Conservation (phyloP, 164 flowering plant genomes). For the Chloranthus sessilifolius region DNA sequence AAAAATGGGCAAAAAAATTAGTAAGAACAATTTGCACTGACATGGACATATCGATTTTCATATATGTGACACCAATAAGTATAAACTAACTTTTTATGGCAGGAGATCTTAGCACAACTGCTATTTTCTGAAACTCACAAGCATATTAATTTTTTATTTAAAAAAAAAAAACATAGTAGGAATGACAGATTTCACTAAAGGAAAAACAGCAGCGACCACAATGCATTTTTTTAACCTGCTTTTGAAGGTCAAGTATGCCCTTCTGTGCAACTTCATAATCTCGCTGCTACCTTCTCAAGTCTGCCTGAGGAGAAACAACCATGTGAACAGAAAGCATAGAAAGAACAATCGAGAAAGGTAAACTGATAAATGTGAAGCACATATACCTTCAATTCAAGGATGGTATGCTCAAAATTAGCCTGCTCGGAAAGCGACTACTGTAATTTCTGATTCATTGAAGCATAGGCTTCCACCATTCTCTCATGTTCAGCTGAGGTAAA, state of each 20-base stretch:
- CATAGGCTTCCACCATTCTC: conserved; percentile 74
- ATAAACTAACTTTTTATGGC: too few relatives aligned
- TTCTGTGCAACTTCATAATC: conserved; percentile 55
- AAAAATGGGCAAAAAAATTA: too few relatives aligned
- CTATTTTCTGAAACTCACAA: too few relatives aligned
- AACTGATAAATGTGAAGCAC: neutral
- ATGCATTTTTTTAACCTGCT: conserved; percentile 45
- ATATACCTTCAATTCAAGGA: conserved; percentile 60
- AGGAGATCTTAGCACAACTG: too few relatives aligned
- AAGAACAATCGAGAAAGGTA: neutral
- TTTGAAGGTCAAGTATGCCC: conserved; percentile 75
- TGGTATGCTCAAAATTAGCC: conserved; percentile 41
- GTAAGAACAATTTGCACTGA: too few relatives aligned
- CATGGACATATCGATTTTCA: too few relatives aligned
- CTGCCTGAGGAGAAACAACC: conserved; percentile 45
- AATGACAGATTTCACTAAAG: neutral
- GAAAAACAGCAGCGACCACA: too few relatives aligned
- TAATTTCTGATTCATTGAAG: conserved; percentile 59
- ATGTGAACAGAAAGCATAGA: neutral
- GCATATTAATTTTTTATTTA: too few relatives aligned
- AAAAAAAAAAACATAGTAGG: too few relatives aligned
- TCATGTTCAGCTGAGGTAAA: conserved; percentile 62
- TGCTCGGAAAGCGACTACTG: conserved; percentile 63
- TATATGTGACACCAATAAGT: too few relatives aligned
- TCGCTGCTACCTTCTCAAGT: conserved; percentile 66